Base-by-base conservation (phyloP, 1,284 basidiomycete species). In the Thecaphora frezii region DNA sequence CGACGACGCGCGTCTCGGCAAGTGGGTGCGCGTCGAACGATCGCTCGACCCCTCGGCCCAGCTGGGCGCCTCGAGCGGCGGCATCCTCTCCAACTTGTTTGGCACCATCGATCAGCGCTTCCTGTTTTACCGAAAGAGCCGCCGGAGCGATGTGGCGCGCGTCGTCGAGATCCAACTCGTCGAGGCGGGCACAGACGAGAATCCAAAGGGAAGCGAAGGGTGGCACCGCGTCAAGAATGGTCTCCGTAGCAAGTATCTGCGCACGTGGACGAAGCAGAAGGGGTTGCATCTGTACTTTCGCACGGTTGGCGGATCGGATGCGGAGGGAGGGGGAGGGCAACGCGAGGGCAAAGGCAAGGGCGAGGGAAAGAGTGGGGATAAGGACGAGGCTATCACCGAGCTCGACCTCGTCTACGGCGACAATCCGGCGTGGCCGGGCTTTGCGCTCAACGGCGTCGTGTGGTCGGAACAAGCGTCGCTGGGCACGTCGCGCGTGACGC, bases 21-120 rank as follows among this genome's bases (percentile, higher is more conserved):
- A 88, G 72, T 94, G 92, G 92, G 90, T 94, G 1, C 85, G 87
- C 21, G 87, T 93, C 9, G 85, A 86, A 21, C 83, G 86, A 19
- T 87, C 93, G 76, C 79, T 94, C 30, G 91, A 91, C 74, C 74
- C 81, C 69, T 81, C 84, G 5, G 87, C 66, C 12, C 46, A 58
- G 37, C 25, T 51, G n/a, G 62, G 62, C 40, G 56, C 52, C 10
- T 51, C 48, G 3, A 46, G 48, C 1, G 53, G 51, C 0, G 56
- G 65, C 14, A 54, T 53, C 33, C 44, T 58, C 1, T 18, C 28
- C 43, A 58, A 54, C 25, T 46, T 74, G 2, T 66, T 60, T 24
- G 58, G 60, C 19, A 56, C 46, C 36, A 59, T 67, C 38, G 69
- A 64, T 9, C 62, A 65, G 40, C 61, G 64, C 13, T 74, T 53